Evolutionary conservation across 768 basidiomycete species (phyloP).

Genomic region (Psilocybe cyanescens): DNA sequence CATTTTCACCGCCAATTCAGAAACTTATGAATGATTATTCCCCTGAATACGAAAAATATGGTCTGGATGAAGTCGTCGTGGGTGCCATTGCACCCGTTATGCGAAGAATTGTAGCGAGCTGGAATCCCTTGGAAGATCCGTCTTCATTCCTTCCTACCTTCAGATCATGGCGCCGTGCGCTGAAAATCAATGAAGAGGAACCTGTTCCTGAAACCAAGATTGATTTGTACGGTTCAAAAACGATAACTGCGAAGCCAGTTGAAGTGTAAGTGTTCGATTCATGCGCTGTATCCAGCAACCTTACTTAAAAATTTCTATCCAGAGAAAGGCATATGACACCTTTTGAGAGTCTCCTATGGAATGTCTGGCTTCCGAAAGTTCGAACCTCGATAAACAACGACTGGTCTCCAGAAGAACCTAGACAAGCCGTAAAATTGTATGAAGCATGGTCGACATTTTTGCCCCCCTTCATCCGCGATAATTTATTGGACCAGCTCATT

Average conservation of each 20-base stretch:
- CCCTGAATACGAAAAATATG: conserved; percentile 76
- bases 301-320: conserved; percentile 10
- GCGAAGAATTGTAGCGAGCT: conserved; percentile 71
- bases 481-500: conserved; percentile 93
- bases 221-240: conserved; percentile 59
- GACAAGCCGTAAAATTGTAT: conserved; percentile 80
- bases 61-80: conserved; percentile 90
- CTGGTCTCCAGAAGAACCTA: conserved; percentile 78
- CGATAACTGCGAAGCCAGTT: conserved; percentile 29
- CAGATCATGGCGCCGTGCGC: conserved; percentile 67
- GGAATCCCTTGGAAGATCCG: conserved; percentile 87
- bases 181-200: conserved; percentile 56
- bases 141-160: conserved; percentile 65
- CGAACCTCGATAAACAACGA: conserved; percentile 94
- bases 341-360: conserved; percentile 94
- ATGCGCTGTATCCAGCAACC: not conserved
- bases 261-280: conserved; percentile 37
- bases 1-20: conserved; percentile 74
- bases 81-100: conserved; percentile 88
- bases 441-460: conserved; percentile 89
- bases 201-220: conserved; percentile 47
- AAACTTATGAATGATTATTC: conserved; percentile 71
- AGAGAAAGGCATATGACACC: conserved; percentile 85
- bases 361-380: conserved; percentile 94
- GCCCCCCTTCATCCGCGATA: conserved; percentile 91